These are phyloP conservation scores for Mycogone perniciosa DNA, from an alignment of 2,329 filamentous ascomycete genomes.

Conservation along the genomic window DNA sequence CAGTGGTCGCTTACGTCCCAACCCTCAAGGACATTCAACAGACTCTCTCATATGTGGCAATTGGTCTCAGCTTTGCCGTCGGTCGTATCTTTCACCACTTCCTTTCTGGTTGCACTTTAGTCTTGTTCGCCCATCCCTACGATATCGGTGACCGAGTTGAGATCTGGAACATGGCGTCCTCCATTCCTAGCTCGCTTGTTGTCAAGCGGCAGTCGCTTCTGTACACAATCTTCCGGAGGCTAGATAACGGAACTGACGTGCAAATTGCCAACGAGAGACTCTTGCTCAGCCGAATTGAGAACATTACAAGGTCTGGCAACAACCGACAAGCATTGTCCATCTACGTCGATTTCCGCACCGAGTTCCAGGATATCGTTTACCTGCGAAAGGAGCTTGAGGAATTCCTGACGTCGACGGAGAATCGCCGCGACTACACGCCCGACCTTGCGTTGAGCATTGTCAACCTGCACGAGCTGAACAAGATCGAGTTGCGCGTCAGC, in stretches of 20 bases:
- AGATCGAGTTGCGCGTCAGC: slow-evolving; percentile 33
- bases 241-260: slow-evolving; percentile 24
- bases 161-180: slow-evolving; percentile 40
- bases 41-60: slow-evolving; percentile 19
- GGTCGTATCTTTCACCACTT: slow-evolving; percentile 66
- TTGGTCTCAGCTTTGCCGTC: slow-evolving; percentile 64
- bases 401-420: slow-evolving; percentile 53
- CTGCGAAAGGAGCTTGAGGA: slow-evolving; percentile 56
- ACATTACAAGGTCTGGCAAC: slow-evolving; percentile 3
- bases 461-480: slow-evolving; percentile 34
- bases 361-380: slow-evolving; percentile 59
- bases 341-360: slow-evolving; percentile 63
- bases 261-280: slow-evolving; percentile 55
- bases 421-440: slow-evolving; percentile 55
- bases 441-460: slow-evolving; percentile 63
- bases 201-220: slow-evolving; percentile 28
- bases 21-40: slow-evolving; percentile 24
- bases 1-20: slow-evolving; percentile 12
- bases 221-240: slow-evolving; percentile 29
- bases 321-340: slow-evolving; percentile 57
- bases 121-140: slow-evolving; percentile 69
- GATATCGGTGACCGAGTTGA: slow-evolving; percentile 65
- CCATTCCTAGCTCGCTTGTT: slow-evolving; percentile 13
- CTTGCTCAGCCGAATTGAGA: slow-evolving; percentile 40
- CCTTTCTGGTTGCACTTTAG: slow-evolving; percentile 61